phyloP scores from a whole-genome alignment of 805 yeast genomes.

The Scheffersomyces ergatensis region DNA sequence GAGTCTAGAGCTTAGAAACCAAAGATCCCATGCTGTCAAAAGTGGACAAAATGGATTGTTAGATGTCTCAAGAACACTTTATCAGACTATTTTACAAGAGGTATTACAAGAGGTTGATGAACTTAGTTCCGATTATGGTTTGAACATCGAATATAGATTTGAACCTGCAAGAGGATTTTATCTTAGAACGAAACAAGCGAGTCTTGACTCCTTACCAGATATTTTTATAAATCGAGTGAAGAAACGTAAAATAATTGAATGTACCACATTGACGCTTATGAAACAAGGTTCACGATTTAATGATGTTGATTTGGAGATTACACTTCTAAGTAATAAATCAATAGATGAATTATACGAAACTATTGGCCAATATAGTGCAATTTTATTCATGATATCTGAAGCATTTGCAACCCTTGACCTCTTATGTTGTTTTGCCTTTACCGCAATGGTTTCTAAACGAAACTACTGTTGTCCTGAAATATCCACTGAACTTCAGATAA shows the following conservation, averaged over 20 bases:
- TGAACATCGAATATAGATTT: constrained; percentile 3
- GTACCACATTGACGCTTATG: constrained; percentile 8
- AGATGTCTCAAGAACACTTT: constrained; percentile 6
- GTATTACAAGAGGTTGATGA: constrained; percentile 1
- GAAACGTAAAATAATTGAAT: constrained; percentile 7
- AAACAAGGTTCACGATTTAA: constrained; percentile 32
- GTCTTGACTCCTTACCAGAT: neutral
- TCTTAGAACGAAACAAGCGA: constrained; percentile 3
- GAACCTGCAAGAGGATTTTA: constrained; percentile 7
- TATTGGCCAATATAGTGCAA: constrained; percentile 3
- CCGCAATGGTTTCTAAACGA: constrained; percentile 11
- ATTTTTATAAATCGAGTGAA: constrained; percentile 4
- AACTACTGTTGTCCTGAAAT: constrained; percentile 33
- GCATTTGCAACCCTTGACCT: constrained; percentile 29
- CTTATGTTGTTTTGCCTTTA: constrained; percentile 23
- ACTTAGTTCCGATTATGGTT: neutral
- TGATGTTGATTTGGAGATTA: constrained; percentile 39
- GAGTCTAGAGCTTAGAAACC: constrained; percentile 5
- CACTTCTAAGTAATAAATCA: constrained; percentile 39
- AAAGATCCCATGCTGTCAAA: constrained; percentile 7
- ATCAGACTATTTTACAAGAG: constrained; percentile 3
- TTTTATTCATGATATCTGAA: constrained; percentile 8
- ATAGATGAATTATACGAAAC: constrained; percentile 17
- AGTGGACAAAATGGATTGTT: constrained; percentile 8
- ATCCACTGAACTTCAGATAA: constrained; percentile 24